Conservation (phyloP, 495 filamentous ascomycete genomes). For the Neurospora pannonica region DNA sequence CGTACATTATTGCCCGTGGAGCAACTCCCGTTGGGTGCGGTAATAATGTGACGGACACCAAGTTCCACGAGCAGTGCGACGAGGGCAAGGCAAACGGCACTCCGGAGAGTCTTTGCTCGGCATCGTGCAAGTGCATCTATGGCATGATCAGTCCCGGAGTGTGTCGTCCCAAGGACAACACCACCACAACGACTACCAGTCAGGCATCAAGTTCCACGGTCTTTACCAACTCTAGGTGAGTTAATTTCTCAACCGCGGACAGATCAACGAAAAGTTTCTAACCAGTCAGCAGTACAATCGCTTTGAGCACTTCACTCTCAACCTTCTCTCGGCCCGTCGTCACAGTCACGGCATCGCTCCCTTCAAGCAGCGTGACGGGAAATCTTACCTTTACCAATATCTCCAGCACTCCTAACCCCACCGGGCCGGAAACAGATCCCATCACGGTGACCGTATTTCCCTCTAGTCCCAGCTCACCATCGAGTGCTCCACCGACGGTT, state of each 20-base stretch:
- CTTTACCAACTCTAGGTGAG: slow-evolving; percentile 14
- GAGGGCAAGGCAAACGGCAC: slow-evolving; percentile 28
- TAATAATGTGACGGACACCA: slow-evolving; percentile 31
- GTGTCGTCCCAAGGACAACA: slow-evolving; percentile 14
- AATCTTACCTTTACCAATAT: not conserved
- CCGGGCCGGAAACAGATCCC: not conserved
- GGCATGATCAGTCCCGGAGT: slow-evolving; percentile 17
- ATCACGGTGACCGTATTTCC: slow-evolving; percentile 12
- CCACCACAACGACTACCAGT: slow-evolving; percentile 8
- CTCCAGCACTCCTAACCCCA: not conserved
- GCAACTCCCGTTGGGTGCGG: slow-evolving; percentile 39
- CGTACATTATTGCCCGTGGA: slow-evolving; percentile 42
- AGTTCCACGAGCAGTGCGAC: slow-evolving; percentile 37
- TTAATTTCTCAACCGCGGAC: not conserved
- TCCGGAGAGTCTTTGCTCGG: slow-evolving; percentile 31
- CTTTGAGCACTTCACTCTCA: not conserved
- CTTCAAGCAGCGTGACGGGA: slow-evolving; percentile 2
- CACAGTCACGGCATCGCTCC: slow-evolving; percentile 5
- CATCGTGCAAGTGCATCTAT: slow-evolving; percentile 30
- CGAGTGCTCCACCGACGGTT: not conserved
- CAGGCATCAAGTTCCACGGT: slow-evolving; percentile 5
- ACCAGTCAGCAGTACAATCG: slow-evolving; percentile 1
- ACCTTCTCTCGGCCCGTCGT: not conserved
- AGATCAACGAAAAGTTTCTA: not conserved
- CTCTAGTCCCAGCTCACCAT: not conserved